These are phyloP conservation scores for Puccinia brachypodii DNA, from an alignment of 1,284 basidiomycete genomes.

Conservation along the genomic window DNA sequence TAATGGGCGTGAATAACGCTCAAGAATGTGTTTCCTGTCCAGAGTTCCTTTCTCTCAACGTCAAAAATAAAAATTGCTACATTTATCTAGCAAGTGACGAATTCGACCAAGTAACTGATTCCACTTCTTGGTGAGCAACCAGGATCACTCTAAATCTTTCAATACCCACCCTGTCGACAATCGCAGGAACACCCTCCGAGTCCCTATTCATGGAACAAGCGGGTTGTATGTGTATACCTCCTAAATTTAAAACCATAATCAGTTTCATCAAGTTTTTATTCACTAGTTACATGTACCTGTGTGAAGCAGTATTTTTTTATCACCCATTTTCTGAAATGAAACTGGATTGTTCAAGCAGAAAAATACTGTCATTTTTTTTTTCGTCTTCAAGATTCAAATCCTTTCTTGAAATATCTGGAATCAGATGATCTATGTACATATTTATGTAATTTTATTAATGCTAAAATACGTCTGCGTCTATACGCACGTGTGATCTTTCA, in stretches of 20 bases:
- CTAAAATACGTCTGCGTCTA: background rate
- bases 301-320: too few species aligned
- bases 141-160: background rate
- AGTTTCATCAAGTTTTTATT: background rate
- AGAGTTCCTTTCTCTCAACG: background rate
- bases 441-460: background rate
- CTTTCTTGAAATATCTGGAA: background rate
- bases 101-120: background rate
- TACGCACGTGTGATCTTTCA: background rate
- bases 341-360: background rate
- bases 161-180: background rate
- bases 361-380: background rate
- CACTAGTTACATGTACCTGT: background rate
- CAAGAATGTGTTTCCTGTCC: background rate
- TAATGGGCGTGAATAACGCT: too few species aligned
- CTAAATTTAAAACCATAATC: background rate
- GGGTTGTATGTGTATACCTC: background rate
- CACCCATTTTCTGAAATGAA: background rate
- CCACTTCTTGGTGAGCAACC: background rate
- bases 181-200: background rate
- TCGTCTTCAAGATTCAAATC: background rate
- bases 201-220: background rate
- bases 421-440: background rate
- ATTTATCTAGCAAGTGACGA: background rate
- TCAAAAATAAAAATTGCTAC: background rate